Evolutionary conservation across 352 stramenopile species (phyloP).

Genomic region (Phytophthora agathidicida): DNA sequence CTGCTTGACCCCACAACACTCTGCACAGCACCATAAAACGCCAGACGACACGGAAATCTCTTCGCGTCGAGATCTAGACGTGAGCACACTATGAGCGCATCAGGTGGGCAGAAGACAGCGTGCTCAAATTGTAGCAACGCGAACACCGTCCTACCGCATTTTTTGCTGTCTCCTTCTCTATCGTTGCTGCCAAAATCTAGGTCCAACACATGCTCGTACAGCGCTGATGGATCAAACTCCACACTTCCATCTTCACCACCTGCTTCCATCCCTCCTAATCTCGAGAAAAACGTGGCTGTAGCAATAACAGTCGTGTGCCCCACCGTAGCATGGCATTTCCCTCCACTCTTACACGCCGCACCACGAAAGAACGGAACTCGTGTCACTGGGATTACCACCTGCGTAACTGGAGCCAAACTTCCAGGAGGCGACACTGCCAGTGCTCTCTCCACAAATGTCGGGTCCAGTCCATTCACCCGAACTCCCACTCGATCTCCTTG

Average conservation of each 20-base stretch:
- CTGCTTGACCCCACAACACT: conserved; percentile 36
- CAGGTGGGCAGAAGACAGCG: conserved; percentile 57
- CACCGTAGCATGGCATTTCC: conserved; percentile 78
- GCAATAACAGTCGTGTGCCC: conserved; percentile 81
- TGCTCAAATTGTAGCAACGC: conserved; percentile 78
- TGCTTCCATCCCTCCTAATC: conserved; percentile 9
- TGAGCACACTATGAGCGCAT: conserved; percentile 70
- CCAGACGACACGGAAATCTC: conserved; percentile 64
- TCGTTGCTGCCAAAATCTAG: conserved; percentile 22
- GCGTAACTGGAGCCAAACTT: conserved; percentile 52
- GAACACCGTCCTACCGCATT: conserved; percentile 32
- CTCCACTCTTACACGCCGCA: conserved; percentile 54
- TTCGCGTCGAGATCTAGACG: conserved; percentile 77
- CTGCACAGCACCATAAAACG: conserved; percentile 68
- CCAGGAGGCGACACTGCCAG: conserved; percentile 56
- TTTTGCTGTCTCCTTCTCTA: not conserved
- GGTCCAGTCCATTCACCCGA: conserved; percentile 86
- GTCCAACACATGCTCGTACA: conserved; percentile 58
- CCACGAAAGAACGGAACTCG: conserved; percentile 67
- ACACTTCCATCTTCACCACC: not conserved
- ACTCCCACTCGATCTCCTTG: conserved; percentile 97
- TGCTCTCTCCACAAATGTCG: conserved; percentile 63
- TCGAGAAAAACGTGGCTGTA: conserved; percentile 64
- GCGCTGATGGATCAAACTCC: conserved; percentile 40
- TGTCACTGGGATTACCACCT: conserved; percentile 60